These are phyloP conservation scores for Capsella bursapastoris DNA, from an alignment of 345 rosid species.

Conservation along the genomic window DNA sequence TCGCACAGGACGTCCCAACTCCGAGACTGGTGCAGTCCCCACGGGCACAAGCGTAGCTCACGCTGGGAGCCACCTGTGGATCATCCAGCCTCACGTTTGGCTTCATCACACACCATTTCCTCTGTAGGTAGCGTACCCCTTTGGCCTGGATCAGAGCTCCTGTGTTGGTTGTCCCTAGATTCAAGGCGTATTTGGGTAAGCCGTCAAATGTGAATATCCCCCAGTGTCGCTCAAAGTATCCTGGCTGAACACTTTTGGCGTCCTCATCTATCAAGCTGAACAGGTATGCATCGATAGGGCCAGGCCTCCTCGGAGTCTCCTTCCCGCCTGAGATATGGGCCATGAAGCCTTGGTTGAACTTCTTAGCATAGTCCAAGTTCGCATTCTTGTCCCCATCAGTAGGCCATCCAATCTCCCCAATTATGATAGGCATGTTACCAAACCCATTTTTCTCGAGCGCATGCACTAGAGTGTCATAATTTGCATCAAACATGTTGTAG, in stretches of 20 bases:
- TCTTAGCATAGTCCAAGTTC: slow-evolving; percentile 66
- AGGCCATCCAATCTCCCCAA: slow-evolving; percentile 98
- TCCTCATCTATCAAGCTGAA: slow-evolving; percentile 91
- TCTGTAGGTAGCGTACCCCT: slow-evolving; percentile 54
- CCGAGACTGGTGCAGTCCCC: slow-evolving; percentile 94
- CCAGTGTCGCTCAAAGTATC: slow-evolving; percentile 94
- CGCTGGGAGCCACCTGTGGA: slow-evolving; percentile 63
- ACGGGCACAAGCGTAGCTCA: slow-evolving; percentile 78
- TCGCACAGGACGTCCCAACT: slow-evolving; percentile 80
- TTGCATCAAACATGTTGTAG: slow-evolving; percentile 88
- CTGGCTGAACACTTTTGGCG: slow-evolving; percentile 76
- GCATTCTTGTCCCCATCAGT: slow-evolving; percentile 89
- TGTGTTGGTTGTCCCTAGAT: slow-evolving; percentile 80
- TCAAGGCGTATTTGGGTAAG: slow-evolving; percentile 65
- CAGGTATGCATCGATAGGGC: slow-evolving; percentile 73
- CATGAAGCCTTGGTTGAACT: slow-evolving; percentile 91
- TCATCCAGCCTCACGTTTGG: slow-evolving; percentile 65
- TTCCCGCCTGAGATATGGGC: slow-evolving; percentile 69
- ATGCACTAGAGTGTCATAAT: slow-evolving; percentile 79
- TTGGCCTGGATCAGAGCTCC: slow-evolving; percentile 63
- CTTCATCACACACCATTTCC: slow-evolving; percentile 87
- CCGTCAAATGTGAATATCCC: slow-evolving; percentile 85
- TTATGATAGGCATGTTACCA: slow-evolving; percentile 68
- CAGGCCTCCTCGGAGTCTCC: slow-evolving; percentile 86
- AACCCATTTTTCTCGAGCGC: slow-evolving; percentile 89